Conservation (phyloP, 345 rosid species). For the Syzygium aqueum region DNA sequence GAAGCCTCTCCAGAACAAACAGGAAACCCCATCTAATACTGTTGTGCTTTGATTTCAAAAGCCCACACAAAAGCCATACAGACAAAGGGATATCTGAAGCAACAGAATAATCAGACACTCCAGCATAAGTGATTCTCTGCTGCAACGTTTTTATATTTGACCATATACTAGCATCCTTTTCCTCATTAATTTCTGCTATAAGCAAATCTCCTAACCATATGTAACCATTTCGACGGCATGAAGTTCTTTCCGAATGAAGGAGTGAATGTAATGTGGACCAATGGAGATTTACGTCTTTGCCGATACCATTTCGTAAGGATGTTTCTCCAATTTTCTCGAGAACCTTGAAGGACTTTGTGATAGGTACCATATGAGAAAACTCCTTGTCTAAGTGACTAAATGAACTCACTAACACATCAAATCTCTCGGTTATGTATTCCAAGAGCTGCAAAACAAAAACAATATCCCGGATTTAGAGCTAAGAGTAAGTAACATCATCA, state of each 20-base stretch:
- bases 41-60: slow-evolving; percentile 76
- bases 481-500: not conserved
- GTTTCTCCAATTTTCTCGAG: slow-evolving; percentile 40
- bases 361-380: slow-evolving; percentile 69
- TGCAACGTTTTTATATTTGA: slow-evolving; percentile 62
- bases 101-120: slow-evolving; percentile 48
- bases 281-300: slow-evolving; percentile 47
- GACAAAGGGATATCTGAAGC: slow-evolving; percentile 78
- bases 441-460: slow-evolving; percentile 53
- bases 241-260: slow-evolving; percentile 80
- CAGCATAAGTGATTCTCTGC: slow-evolving; percentile 59
- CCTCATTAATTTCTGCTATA: slow-evolving; percentile 79
- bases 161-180: slow-evolving; percentile 53
- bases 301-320: slow-evolving; percentile 30
- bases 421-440: slow-evolving; percentile 71
- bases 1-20: slow-evolving; percentile 88
- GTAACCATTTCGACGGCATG: slow-evolving; percentile 82
- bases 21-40: slow-evolving; percentile 82
- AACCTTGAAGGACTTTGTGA: slow-evolving; percentile 64
- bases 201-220: slow-evolving; percentile 95
- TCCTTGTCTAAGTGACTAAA: slow-evolving; percentile 87
- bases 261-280: slow-evolving; percentile 96
- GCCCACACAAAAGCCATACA: slow-evolving; percentile 81
- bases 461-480: not conserved
- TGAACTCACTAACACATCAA: slow-evolving; percentile 68